Base-by-base conservation (phyloP, 306 rosid genomes). In the Trichosanthes truncata region DNA sequence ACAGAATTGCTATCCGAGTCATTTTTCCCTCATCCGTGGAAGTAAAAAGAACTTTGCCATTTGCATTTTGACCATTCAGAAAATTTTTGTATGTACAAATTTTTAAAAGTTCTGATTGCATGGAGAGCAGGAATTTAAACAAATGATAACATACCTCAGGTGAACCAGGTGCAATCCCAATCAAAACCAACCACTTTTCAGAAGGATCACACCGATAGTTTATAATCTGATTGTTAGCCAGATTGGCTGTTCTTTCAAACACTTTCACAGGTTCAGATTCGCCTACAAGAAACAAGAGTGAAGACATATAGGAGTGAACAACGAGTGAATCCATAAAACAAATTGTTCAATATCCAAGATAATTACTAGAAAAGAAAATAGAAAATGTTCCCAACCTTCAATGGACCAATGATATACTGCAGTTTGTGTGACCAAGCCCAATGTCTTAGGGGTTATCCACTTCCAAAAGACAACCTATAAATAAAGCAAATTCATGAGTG, bases 111-210 rank as follows among this genome's bases (percentile, higher is more conserved):
- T 15, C n/a, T 46, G 2, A 33, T 7, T 51, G 2, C 40, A 49
- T 49, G 40, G 43, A 49, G 45, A 29, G 33, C 17, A 15, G 13
- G 15, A 35, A 25, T 65, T 62, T 77, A 77, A 67, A 80, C 66
- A 74, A 63, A 82, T 48, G 73, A 82, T 41, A 76, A 81, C 81
- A 79, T 83, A 91, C 99, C 99, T 96, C 99, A 33, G 97, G 93
- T 52, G 98, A 89, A 84, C 99, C 99, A 79, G 99, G 99, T 57
- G 99, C 97, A 84, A 96, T 96, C 78, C 99, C 99, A 84, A 93
- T 89, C 92, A 96, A 87, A 81, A 96, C 99, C 97, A 96, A 79
- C 99, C 99, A 96, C 87, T 96, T 96, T 82, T 96, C 99, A 20
- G 97, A 75, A 83, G 97, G 96, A 81, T 96, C 99, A 77, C 98